Conservation (phyloP, 2,329 filamentous ascomycete genomes). For the Diaporthe vexans region DNA sequence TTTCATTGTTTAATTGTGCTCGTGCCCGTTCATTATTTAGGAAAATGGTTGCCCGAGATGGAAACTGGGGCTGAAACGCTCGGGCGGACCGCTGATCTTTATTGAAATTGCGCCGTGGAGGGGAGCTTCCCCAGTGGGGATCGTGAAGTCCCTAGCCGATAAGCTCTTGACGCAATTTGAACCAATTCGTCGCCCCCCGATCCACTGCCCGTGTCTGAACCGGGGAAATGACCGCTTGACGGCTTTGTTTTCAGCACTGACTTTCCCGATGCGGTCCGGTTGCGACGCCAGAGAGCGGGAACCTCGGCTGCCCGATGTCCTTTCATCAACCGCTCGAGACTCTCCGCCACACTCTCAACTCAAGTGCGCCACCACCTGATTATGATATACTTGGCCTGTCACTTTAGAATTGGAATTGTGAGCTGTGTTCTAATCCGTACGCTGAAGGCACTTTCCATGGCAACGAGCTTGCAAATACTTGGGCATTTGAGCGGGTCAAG, state of each 20-base stretch:
- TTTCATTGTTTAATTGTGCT: slow-evolving; percentile 34
- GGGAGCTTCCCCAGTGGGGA: slow-evolving; percentile 30
- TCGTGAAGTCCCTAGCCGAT: slow-evolving; percentile 12
- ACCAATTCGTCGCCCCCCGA: slow-evolving; percentile 15
- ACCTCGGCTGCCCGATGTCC: not conserved
- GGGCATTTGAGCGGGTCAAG: not conserved
- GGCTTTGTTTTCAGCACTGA: slow-evolving; percentile 30
- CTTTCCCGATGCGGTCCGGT: slow-evolving; percentile 7
- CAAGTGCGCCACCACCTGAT: not conserved
- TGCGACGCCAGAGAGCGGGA: not conserved
- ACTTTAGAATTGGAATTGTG: not conserved
- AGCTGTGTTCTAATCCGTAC: too few relatives aligned
- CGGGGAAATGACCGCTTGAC: slow-evolving; percentile 24
- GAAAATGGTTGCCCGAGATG: slow-evolving; percentile 26
- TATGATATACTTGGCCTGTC: not conserved
- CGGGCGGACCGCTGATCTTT: slow-evolving; percentile 29
- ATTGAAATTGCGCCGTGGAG: slow-evolving; percentile 28
- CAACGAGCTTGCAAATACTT: not conserved
- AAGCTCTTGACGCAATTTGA: slow-evolving; percentile 30
- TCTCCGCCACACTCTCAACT: not conserved
- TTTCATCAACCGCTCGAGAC: not conserved
- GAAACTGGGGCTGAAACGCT: slow-evolving; percentile 36
- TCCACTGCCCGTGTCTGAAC: not conserved
- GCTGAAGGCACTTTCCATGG: not conserved
- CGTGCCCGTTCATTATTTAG: slow-evolving; percentile 30